A percentile compares a stretch with the other conserved stretches of the same genome.
These are phyloP conservation scores for Medicago lupulina DNA, from an alignment of 306 rosid species.

Conservation along the genomic window DNA sequence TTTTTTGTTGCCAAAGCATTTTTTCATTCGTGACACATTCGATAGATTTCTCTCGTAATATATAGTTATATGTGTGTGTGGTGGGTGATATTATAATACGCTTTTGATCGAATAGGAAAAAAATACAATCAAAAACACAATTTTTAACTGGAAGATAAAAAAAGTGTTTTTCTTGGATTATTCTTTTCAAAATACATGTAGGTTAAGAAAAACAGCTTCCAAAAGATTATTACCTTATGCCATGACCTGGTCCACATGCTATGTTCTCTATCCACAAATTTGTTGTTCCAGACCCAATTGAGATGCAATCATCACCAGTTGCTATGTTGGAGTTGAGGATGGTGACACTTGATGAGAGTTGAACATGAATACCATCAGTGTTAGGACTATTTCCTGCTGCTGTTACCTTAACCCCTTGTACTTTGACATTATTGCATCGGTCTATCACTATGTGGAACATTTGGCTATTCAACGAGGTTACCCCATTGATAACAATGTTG, in stretches of 20 bases:
- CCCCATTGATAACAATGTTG: constrained; percentile 50
- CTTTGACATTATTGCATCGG: constrained; percentile 48
- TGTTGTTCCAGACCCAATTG: constrained; percentile 67
- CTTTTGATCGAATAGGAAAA: too few species aligned
- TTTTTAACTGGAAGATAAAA: too few species aligned
- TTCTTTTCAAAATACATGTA: too few species aligned
- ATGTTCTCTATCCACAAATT: constrained; percentile 65
- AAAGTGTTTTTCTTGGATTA: too few species aligned
- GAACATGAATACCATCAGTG: constrained; percentile 71
- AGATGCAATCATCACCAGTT: constrained; percentile 70
- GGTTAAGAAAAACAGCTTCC: too few species aligned
- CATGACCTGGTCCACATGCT: constrained; percentile 73
- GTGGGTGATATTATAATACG: too few species aligned
- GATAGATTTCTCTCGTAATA: too few species aligned
- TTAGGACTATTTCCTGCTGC: constrained; percentile 59
- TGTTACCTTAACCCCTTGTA: constrained; percentile 44
- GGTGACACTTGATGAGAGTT: constrained; percentile 53
- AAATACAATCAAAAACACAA: too few species aligned
- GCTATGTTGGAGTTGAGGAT: constrained; percentile 50
- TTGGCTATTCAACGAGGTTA: constrained; percentile 61
- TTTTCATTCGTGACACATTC: too few species aligned
- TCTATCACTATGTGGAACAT: constrained; percentile 62
- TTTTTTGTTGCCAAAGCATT: too few species aligned
- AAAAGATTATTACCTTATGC: constrained; percentile 52
- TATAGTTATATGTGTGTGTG: too few species aligned